Conservation (phyloP, 2,329 filamentous ascomycete species). For the Orbilia brochopaga region DNA sequence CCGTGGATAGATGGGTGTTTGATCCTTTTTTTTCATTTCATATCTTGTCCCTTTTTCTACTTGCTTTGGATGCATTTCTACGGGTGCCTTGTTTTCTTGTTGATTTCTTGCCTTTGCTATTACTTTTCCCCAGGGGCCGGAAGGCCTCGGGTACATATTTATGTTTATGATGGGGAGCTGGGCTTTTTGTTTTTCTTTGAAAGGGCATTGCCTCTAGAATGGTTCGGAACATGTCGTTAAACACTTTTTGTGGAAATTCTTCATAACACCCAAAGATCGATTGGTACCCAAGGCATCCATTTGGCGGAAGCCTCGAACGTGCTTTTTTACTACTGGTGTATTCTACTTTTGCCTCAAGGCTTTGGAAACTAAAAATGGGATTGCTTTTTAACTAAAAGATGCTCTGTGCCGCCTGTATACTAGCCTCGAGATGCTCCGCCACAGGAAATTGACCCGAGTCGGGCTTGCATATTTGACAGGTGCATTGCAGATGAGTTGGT, state of each 20-base stretch:
- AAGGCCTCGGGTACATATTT: conserved; percentile 9
- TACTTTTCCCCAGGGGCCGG: neutral
- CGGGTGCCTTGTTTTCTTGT: neutral
- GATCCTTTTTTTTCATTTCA: conserved; percentile 2
- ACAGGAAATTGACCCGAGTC: too few relatives aligned
- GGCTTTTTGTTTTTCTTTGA: neutral
- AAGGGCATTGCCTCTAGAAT: neutral
- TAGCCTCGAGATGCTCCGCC: too few relatives aligned
- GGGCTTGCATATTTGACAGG: too few relatives aligned
- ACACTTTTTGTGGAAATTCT: too few relatives aligned
- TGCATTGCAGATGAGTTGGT: too few relatives aligned
- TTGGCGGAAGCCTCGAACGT: too few relatives aligned
- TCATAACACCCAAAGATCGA: too few relatives aligned
- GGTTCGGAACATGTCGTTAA: too few relatives aligned
- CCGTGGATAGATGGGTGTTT: neutral
- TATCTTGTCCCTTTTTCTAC: conserved; percentile 4
- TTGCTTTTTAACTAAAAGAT: too few relatives aligned
- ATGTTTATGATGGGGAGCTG: neutral
- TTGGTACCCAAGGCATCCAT: too few relatives aligned
- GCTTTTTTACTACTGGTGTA: neutral
- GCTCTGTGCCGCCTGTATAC: too few relatives aligned
- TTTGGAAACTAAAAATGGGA: conserved; percentile 1
- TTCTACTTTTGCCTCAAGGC: conserved; percentile 7
- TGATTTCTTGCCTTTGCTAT: neutral
- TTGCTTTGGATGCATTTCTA: neutral